phyloP scores from a whole-genome alignment of 768 basidiomycete species.

The Scleroderma bovista region DNA sequence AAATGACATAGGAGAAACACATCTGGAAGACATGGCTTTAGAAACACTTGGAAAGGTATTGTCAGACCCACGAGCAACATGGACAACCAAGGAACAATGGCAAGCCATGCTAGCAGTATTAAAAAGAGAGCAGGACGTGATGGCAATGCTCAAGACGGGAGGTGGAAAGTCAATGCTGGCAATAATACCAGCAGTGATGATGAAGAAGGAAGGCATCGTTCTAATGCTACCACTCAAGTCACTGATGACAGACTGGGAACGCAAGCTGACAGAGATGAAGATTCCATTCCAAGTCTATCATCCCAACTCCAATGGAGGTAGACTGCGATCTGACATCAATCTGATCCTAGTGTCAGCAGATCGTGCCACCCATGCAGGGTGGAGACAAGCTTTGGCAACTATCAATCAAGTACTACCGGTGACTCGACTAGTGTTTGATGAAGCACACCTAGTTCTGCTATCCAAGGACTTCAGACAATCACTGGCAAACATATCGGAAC shows the following conservation, averaged over 20 bases:
- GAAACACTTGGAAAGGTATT: neutral
- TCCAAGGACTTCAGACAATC: no score
- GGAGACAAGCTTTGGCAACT: no score
- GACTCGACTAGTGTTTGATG: no score
- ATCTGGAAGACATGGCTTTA: no score
- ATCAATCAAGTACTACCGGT: no score
- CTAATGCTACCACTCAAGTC: slow-evolving; percentile 19
- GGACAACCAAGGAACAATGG: slow-evolving; percentile 13
- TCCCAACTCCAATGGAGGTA: slow-evolving; percentile 2
- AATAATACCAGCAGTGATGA: slow-evolving; percentile 15
- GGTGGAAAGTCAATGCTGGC: slow-evolving; percentile 24
- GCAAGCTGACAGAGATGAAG: slow-evolving; percentile 8
- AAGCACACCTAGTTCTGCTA: no score
- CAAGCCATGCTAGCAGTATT: slow-evolving; percentile 10
- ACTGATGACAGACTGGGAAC: slow-evolving; percentile 18
- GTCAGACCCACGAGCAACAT: neutral
- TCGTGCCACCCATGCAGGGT: no score
- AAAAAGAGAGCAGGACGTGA: slow-evolving; percentile 12
- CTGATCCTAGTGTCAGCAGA: slow-evolving; percentile 8
- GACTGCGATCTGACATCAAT: neutral
- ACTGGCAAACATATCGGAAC: no score
- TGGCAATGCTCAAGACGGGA: slow-evolving; percentile 18
- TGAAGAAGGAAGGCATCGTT: slow-evolving; percentile 4
- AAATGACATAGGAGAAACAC: no score
- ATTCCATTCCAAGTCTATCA: slow-evolving; percentile 13